These are phyloP conservation scores for Styphnolobium japonicum DNA, from an alignment of 306 rosid genomes.

Conservation along the genomic window DNA sequence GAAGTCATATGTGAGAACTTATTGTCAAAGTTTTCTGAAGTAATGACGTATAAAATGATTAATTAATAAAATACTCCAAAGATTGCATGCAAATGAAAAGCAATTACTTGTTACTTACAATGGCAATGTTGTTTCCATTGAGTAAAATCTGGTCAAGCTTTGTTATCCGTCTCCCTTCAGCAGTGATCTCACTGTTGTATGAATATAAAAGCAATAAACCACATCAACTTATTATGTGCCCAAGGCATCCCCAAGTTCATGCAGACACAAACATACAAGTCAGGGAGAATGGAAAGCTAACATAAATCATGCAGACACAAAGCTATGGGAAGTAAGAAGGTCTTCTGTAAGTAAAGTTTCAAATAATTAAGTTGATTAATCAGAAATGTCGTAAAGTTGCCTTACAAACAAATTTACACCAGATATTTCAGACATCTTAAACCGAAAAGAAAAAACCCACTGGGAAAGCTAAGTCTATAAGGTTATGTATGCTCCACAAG, in stretches of 20 bases:
- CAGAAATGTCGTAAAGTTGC: not conserved
- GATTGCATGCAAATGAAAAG: not conserved
- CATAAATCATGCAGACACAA: conserved; percentile 23
- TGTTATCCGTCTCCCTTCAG: conserved; percentile 96
- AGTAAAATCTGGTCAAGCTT: conserved; percentile 97
- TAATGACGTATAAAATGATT: not conserved
- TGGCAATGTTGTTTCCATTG: conserved; percentile 98
- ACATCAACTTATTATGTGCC: conserved; percentile 11
- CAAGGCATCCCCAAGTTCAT: not conserved
- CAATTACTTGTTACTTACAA: conserved; percentile 58
- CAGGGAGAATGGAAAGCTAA: not conserved
- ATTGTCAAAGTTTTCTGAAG: not conserved
- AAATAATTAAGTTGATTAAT: not conserved
- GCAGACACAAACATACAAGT: not conserved
- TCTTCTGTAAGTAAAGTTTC: not conserved
- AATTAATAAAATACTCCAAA: not conserved
- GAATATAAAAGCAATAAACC: conserved; percentile 26
- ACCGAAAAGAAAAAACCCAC: not conserved
- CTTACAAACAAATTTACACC: not conserved
- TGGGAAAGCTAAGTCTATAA: not conserved
- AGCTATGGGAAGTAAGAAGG: not conserved
- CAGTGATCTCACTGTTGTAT: conserved; percentile 73
- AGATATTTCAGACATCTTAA: not conserved
- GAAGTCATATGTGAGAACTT: not conserved
- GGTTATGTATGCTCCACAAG: not conserved